A percentile compares a stretch with the other conserved stretches of the same genome.
phyloP scores from a whole-genome alignment of 2,329 filamentous ascomycete species.

The Tolypocladium ovalisporum region DNA sequence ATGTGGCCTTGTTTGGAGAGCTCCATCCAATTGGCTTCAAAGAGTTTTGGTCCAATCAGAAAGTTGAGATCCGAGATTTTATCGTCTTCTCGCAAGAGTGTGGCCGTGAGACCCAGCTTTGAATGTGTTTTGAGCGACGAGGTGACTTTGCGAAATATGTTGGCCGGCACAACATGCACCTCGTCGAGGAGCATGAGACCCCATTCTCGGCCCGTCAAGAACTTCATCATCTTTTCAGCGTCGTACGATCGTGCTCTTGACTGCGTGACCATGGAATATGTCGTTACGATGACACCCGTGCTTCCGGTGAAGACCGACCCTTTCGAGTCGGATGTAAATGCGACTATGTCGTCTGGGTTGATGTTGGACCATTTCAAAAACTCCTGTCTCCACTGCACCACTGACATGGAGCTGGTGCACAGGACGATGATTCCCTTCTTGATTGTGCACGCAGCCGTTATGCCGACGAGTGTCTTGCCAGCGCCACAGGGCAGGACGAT shows the following conservation, averaged over 20 bases:
- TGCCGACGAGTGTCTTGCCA: constrained; percentile 95
- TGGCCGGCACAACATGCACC: constrained; percentile 93
- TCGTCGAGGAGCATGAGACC: constrained; percentile 95
- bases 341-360: constrained; percentile 81
- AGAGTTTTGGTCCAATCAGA: constrained; percentile 91
- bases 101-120: constrained; percentile 90
- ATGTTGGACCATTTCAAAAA: constrained; percentile 98
- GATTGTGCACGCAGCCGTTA: constrained; percentile 94
- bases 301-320: constrained; percentile 66
- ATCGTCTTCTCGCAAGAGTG: constrained; percentile 89
- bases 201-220: constrained; percentile 83
- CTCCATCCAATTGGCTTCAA: constrained; percentile 99
- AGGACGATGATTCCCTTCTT: constrained; percentile 94
- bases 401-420: constrained; percentile 95
- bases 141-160: constrained; percentile 92
- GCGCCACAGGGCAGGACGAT: constrained; percentile 95
- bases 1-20: constrained; percentile 94
- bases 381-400: constrained; percentile 91
- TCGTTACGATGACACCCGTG: constrained; percentile 93
- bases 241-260: constrained; percentile 81
- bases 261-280: constrained; percentile 98
- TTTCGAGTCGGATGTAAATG: constrained; percentile 93
- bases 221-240: constrained; percentile 95
- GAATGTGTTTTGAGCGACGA: constrained; percentile 89
- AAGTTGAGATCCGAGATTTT: constrained; percentile 98